Base-by-base conservation (phyloP, 345 rosid genomes). In the Pistacia vera region DNA sequence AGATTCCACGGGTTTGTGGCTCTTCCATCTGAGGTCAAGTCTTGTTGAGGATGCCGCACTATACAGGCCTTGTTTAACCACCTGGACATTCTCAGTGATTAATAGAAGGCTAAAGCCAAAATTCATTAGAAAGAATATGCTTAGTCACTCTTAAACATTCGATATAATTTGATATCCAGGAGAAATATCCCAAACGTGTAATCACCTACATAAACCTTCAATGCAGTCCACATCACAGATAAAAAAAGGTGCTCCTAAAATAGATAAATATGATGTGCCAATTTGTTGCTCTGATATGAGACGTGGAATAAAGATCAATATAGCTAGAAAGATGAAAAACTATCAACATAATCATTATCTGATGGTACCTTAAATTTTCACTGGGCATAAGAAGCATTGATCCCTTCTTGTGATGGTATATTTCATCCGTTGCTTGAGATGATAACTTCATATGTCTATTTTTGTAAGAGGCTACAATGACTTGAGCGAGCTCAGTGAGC, bases 31-130 rank as follows among this genome's bases (percentile, higher is more conserved):
- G 52, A 33, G 16, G 75, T 77, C 55, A 84, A 66, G 64, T 86
- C 89, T 70, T 78, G 66, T 25, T 78, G 57, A 1, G 81, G 82
- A 76, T 87, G 74, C 63, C 69, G 77, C 28, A 73, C 73, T 17
- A 71, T 79, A 51, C 93, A 89, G 48, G 92, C 91, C 77, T 87
- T 91, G 66, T 91, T 89, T 52, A 89, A 76, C 72, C 69, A 81
- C 87, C 93, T 87, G 62, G 12, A 68, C 35, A 54, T 30, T 30
- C 33, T 30, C 33, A 30, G 33, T 38, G 7, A 2, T 38, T 38
- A 38, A 38, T 38, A 5, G 41, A 38, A 38, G 41, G 41, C 41
- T 38, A 38, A 38, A 38, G 41, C 41, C 41, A 38, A 38, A 41
- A 41, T 41, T 41, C 1, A 41, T 41, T 6, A 41, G 6, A 8